Percentiles rank a stretch among this genome's conserved stretches.
These are phyloP conservation scores for Fraxinus dipetala DNA, from an alignment of 305 asterid genomes.

Conservation along the genomic window DNA sequence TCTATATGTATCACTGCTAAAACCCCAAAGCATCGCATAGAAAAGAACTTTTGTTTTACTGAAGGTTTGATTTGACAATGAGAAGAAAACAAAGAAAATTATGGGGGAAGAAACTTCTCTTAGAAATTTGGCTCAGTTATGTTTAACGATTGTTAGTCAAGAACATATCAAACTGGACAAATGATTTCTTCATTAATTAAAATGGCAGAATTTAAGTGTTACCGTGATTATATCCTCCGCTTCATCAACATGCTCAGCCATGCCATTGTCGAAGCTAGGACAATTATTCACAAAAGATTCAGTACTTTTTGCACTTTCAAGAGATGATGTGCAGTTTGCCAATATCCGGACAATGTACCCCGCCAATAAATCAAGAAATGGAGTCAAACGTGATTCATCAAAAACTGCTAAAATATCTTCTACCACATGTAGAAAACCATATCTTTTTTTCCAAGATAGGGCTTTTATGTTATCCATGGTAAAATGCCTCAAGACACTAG, in stretches of 20 bases:
- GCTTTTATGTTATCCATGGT: constrained; percentile 47
- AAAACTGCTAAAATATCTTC: constrained; percentile 79
- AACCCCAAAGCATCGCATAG: neutral
- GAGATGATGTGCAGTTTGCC: constrained; percentile 62
- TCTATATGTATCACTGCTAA: neutral
- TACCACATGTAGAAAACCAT: constrained; percentile 78
- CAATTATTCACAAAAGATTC: constrained; percentile 27
- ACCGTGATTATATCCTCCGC: constrained; percentile 50
- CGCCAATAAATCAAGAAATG: constrained; percentile 73
- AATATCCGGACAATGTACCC: constrained; percentile 65
- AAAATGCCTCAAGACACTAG: constrained; percentile 55
- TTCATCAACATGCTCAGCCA: constrained; percentile 37
- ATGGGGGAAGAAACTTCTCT: neutral
- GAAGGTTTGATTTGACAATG: neutral
- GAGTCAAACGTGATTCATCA: constrained; percentile 67
- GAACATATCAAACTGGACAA: neutral
- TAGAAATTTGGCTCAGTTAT: neutral
- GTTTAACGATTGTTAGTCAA: neutral
- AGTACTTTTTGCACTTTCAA: constrained; percentile 33
- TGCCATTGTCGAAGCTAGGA: constrained; percentile 31
- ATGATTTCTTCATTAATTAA: constrained; percentile 2
- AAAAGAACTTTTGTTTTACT: neutral
- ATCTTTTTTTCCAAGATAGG: constrained; percentile 74
- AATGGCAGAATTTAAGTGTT: constrained; percentile 25
- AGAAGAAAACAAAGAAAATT: neutral